A percentile compares a stretch with the other conserved stretches of the same genome.
These are phyloP conservation scores for Pythium brachiatum DNA, from an alignment of 352 stramenopile genomes.

Conservation along the genomic window DNA sequence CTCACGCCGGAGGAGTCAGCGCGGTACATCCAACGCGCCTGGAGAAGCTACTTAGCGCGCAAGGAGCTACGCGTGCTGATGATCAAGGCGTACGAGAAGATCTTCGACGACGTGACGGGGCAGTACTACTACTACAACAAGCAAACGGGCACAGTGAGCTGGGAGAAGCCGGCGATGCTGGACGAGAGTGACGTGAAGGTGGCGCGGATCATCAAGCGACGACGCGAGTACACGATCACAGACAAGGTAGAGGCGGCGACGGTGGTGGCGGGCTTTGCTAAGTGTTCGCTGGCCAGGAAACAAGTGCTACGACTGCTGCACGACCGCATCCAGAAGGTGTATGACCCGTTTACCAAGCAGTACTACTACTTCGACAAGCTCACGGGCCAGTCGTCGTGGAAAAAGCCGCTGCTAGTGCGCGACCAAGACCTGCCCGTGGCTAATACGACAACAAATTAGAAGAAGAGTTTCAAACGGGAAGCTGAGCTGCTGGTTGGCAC, in stretches of 20 bases:
- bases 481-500: slow-evolving; percentile 47
- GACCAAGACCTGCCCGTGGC: slow-evolving; percentile 36
- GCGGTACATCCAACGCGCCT: slow-evolving; percentile 49
- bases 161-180: slow-evolving; percentile 56
- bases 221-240: slow-evolving; percentile 45
- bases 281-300: slow-evolving; percentile 43
- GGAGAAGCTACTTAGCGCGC: slow-evolving; percentile 39
- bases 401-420: slow-evolving; percentile 56
- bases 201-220: slow-evolving; percentile 36
- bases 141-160: slow-evolving; percentile 60
- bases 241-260: slow-evolving; percentile 35
- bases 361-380: slow-evolving; percentile 85
- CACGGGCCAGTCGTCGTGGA: slow-evolving; percentile 71
- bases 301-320: slow-evolving; percentile 41
- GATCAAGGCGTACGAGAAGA: slow-evolving; percentile 64
- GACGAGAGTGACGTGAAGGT: slow-evolving; percentile 42
- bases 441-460: slow-evolving; percentile 5
- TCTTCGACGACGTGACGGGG: slow-evolving; percentile 58
- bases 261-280: slow-evolving; percentile 46
- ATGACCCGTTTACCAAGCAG: slow-evolving; percentile 54
- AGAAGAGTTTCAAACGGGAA: too few species aligned
- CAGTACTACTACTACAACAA: slow-evolving; percentile 83
- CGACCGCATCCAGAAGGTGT: slow-evolving; percentile 67
- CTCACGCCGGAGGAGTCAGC: slow-evolving; percentile 53
- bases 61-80: slow-evolving; percentile 38